phyloP scores from a whole-genome alignment of 2,329 filamentous ascomycete genomes.

The Hypoxylon sp. region DNA sequence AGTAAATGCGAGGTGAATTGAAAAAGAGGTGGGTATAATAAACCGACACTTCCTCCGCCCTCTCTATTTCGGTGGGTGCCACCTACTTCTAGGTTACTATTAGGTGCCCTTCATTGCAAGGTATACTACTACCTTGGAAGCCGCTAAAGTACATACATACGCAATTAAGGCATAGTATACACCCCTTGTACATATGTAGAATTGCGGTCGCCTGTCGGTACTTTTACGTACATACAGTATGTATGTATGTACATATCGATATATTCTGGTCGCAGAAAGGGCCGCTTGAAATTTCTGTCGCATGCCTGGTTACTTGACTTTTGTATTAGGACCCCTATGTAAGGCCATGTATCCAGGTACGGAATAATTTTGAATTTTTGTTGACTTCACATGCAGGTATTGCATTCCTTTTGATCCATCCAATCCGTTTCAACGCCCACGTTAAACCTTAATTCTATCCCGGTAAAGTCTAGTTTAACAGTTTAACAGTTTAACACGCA shows the following conservation, averaged over 20 bases:
- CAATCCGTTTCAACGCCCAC: slow-evolving; percentile 8
- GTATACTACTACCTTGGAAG: too few species aligned
- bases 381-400: background rate
- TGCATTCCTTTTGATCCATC: background rate
- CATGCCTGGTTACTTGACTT: slow-evolving; percentile 19
- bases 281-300: slow-evolving; percentile 27
- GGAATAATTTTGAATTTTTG: background rate
- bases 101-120: background rate
- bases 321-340: slow-evolving; percentile 5
- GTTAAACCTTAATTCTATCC: slow-evolving; percentile 11
- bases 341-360: slow-evolving; percentile 7
- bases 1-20: slow-evolving; percentile 1
- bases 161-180: slow-evolving; percentile 3
- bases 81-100: background rate
- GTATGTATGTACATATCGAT: slow-evolving; percentile 18
- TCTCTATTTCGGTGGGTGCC: slow-evolving; percentile 8
- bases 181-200: slow-evolving; percentile 1
- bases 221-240: slow-evolving; percentile 20
- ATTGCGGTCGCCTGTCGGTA: slow-evolving; percentile 26
- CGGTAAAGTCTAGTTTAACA: background rate
- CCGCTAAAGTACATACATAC: slow-evolving; percentile 4
- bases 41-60: slow-evolving; percentile 7
- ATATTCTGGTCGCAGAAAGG: slow-evolving; percentile 25
- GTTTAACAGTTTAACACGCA: too few species aligned
- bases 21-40: slow-evolving; percentile 1